Evolutionary conservation across 2,329 filamentous ascomycete genomes (phyloP).

Genomic region (Sclerotinia subarctica): DNA sequence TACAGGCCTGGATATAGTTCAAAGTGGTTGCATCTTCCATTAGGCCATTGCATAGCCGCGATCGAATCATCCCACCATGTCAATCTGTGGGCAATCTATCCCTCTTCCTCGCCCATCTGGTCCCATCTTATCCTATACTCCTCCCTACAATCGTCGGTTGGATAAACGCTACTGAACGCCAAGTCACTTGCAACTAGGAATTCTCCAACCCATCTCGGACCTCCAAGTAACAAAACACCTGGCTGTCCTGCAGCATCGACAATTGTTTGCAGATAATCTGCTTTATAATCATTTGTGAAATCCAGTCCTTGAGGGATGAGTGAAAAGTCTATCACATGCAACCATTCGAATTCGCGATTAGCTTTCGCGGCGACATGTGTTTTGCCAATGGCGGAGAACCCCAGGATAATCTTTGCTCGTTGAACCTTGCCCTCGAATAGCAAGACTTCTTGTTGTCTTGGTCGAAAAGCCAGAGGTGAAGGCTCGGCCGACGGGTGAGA

Average conservation of each 20-base stretch:
- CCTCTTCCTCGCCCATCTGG: conserved; percentile 12
- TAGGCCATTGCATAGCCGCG: conserved; percentile 4
- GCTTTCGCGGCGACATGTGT: conserved; percentile 17
- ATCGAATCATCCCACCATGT: conserved; percentile 15
- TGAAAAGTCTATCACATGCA: conserved; percentile 18
- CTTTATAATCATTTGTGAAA: background rate
- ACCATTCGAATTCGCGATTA: conserved; percentile 18
- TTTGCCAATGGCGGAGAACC: conserved; percentile 13
- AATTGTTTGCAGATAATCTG: conserved; percentile 5
- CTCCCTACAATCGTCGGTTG: background rate
- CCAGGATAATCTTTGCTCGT: conserved; percentile 14
- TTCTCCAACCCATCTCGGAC: conserved; percentile 17
- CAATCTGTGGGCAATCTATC: conserved; percentile 8
- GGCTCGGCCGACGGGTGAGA: background rate
- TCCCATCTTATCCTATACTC: conserved; percentile 18
- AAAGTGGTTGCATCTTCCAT: conserved; percentile 16
- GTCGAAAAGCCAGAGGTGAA: background rate
- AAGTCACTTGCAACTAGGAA: conserved; percentile 2
- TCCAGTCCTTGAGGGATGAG: conserved; percentile 5
- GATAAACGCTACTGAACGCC: conserved; percentile 18
- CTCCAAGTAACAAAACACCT: conserved; percentile 12
- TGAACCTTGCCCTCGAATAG: background rate
- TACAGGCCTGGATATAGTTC: background rate
- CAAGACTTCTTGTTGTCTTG: background rate
- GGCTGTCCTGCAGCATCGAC: conserved; percentile 9